These are phyloP conservation scores for Agrocybe praecox DNA, from an alignment of 768 basidiomycete species.

Conservation along the genomic window DNA sequence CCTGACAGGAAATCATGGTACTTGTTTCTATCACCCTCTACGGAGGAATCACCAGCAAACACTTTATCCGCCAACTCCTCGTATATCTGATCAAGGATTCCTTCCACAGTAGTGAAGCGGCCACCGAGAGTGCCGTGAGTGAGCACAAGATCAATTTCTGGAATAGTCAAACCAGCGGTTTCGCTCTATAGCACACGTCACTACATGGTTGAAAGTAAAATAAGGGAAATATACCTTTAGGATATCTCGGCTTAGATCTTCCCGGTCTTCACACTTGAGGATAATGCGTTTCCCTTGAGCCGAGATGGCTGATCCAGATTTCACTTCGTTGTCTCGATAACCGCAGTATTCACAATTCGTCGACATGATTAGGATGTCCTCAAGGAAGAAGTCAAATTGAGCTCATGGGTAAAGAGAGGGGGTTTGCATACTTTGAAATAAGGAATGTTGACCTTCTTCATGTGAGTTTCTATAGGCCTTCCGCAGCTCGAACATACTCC, in stretches of 20 bases:
- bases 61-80: constrained; percentile 92
- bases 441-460: constrained; percentile 96
- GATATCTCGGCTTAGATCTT: constrained; percentile 92
- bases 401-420: background rate
- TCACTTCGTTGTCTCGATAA: constrained; percentile 97
- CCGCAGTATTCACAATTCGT: constrained; percentile 96
- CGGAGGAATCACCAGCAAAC: constrained; percentile 73
- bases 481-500: constrained; percentile 90
- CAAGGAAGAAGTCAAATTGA: background rate
- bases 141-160: constrained; percentile 92
- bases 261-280: constrained; percentile 87
- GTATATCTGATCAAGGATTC: constrained; percentile 91
- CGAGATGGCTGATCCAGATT: constrained; percentile 90
- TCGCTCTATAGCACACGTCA: constrained; percentile 65
- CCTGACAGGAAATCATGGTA: constrained; percentile 78
- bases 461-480: constrained; percentile 78
- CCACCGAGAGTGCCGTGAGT: constrained; percentile 95
- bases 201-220: background rate
- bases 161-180: constrained; percentile 85
- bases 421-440: constrained; percentile 82
- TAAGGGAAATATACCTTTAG: constrained; percentile 68
- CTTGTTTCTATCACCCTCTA: constrained; percentile 46
- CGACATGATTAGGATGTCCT: constrained; percentile 98
- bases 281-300: constrained; percentile 84
- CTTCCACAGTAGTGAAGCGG: constrained; percentile 96